Percentiles rank a stretch among this genome's conserved stretches.
phyloP scores from a whole-genome alignment of 2,329 filamentous ascomycete species.

The Scedosporium dehoogii region DNA sequence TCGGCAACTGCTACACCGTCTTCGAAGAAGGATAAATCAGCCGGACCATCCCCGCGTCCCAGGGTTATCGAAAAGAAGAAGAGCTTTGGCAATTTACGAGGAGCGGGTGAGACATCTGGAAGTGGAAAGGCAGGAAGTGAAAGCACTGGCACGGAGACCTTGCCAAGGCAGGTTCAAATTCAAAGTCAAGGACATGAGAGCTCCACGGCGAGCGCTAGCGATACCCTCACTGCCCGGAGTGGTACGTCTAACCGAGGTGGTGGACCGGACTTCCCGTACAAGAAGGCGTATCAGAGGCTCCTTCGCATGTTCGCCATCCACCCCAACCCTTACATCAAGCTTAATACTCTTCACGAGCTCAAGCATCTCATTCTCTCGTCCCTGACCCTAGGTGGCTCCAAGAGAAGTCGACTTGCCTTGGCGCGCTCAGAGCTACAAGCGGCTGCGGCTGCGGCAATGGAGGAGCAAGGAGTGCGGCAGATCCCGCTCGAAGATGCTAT shows the following conservation, averaged over 20 bases:
- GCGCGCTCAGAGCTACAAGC: constrained; percentile 14
- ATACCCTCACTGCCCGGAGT: constrained; percentile 23
- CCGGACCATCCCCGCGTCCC: constrained; percentile 30
- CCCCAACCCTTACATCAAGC: constrained; percentile 77
- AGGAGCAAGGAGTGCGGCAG: constrained; percentile 14
- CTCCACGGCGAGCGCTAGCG: constrained; percentile 24
- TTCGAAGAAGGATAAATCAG: constrained; percentile 29
- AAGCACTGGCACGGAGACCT: constrained; percentile 16
- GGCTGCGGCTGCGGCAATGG: constrained; percentile 19
- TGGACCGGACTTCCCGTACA: constrained; percentile 61
- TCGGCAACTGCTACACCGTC: constrained; percentile 6
- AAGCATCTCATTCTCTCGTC: constrained; percentile 74
- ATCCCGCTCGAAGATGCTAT: constrained; percentile 53
- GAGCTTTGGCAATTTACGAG: constrained; percentile 53
- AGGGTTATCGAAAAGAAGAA: constrained; percentile 53
- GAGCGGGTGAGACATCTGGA: not conserved
- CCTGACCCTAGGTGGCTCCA: constrained; percentile 32
- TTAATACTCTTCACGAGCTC: constrained; percentile 73
- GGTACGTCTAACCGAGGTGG: constrained; percentile 11
- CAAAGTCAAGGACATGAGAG: constrained; percentile 26
- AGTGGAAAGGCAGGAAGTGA: not conserved
- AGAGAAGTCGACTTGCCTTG: constrained; percentile 25
- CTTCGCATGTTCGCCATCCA: constrained; percentile 82
- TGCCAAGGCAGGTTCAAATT: constrained; percentile 16
- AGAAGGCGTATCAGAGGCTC: constrained; percentile 67